Base-by-base conservation (phyloP, 2,329 filamentous ascomycete species). In the Helotiales sp. region DNA sequence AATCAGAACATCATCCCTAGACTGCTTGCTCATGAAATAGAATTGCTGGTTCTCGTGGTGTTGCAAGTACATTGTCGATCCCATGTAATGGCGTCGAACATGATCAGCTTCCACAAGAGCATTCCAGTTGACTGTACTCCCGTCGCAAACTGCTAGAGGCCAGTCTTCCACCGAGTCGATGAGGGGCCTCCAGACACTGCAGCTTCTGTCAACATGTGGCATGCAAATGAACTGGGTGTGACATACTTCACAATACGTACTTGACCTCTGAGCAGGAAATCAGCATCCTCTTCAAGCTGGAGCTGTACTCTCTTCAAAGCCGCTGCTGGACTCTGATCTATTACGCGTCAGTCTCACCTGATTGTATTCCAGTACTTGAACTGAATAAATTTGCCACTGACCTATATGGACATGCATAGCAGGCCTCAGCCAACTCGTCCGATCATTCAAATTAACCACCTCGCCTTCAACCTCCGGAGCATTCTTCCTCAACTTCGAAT, bases 61-160 rank as follows among this genome's bases (percentile, higher is more conserved):
- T 15, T 55, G 22, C 22, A 58, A 17, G 29, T 55, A 58, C 40
- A 61, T 50, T 24, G 40, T 61, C 19, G 55, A 42, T 29, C 59
- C 59, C 17, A 51, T 44, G 42, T 58, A 61, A 17, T 61, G 31
- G 6, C 52, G 36, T 38, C 55, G 29, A 13, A 61, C 36, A 36
- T 40, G 34, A 29, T 61, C 59, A n/a, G 52, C 40, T 30, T 55
- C 55, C 9, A 55, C 30, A 5, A 61, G 48, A 38, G 48, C 52
- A 36, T 42, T 22, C 8, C n/a, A 22, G 27, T 31, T 36, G n/a
- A 55, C 40, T 8, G 52, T 58, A 27, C 40, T 58, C 15, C 55
- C 55, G 44, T 61, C 59, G 52, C 55, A 61, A 9, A 61, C 17
- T 10, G 59, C 59, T 5, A 58, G 48, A 12, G 59, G 59, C 46